Conservation (phyloP, 805 yeast genomes). For the Yamadazyma sp. region DNA sequence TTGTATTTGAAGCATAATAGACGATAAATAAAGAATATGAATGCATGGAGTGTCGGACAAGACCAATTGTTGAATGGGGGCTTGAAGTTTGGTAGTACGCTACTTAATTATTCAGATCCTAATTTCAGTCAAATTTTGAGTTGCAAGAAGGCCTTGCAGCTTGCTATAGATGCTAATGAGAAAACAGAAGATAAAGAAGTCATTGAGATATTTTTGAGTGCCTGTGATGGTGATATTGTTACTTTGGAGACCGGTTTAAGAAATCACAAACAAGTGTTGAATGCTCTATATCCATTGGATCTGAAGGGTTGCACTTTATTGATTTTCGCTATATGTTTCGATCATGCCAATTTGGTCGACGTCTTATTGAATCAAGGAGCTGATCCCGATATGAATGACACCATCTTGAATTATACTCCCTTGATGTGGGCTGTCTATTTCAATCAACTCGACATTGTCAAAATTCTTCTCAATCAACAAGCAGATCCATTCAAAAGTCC, state of each 20-base stretch:
- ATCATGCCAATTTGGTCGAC: slow-evolving; percentile 47
- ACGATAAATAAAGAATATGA: slow-evolving; percentile 15
- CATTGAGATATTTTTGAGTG: slow-evolving; percentile 27
- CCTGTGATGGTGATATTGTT: slow-evolving; percentile 37
- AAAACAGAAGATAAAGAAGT: slow-evolving; percentile 10
- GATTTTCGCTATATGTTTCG: slow-evolving; percentile 55
- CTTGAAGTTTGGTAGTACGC: slow-evolving; percentile 1
- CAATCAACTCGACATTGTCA: slow-evolving; percentile 52
- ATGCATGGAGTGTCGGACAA: slow-evolving; percentile 18
- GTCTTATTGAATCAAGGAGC: slow-evolving; percentile 39
- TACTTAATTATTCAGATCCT: slow-evolving; percentile 25
- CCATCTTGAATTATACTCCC: slow-evolving; percentile 57
- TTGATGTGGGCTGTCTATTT: slow-evolving; percentile 84
- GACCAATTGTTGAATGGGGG: not conserved
- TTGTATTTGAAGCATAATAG: too few species aligned
- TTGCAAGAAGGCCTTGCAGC: slow-evolving; percentile 26
- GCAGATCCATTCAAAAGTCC: slow-evolving; percentile 54
- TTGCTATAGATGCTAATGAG: slow-evolving; percentile 8
- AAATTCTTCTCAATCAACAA: slow-evolving; percentile 55
- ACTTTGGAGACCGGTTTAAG: slow-evolving; percentile 26
- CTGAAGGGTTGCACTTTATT: slow-evolving; percentile 33
- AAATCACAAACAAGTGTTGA: slow-evolving; percentile 19
- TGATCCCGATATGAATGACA: slow-evolving; percentile 52
- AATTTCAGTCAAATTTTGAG: slow-evolving; percentile 22
- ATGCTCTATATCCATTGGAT: slow-evolving; percentile 19